Evolutionary conservation across 768 basidiomycete genomes (phyloP), one percentile per base, ranked within the genome.

Genomic region (Lepiota subincarnata): DNA sequence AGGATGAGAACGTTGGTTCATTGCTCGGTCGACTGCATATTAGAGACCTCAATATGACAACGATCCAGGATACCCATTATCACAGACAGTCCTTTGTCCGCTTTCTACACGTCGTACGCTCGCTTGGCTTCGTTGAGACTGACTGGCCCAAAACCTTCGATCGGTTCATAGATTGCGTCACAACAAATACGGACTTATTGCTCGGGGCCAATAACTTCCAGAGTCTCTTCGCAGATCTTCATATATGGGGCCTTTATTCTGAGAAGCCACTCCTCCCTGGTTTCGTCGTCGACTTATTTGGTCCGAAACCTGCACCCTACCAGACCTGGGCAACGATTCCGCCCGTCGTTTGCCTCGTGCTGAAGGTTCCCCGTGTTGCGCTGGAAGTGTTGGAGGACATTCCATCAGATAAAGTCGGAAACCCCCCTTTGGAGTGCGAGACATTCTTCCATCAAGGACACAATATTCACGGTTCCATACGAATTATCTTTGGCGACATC

Each of bases 141-240:
- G 64, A 75, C 40, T 86, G 84, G 84, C 46, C 22, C 0, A 53
- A 63, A 19, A 64, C 70, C 8, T 73, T 86, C 69, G 57, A 60
- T 7, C 55, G 47, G 35, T 71, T 73, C 53, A 54, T 69, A 12
- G 43, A 55, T 14, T 59, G 70, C 12, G 57, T 70, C 8, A 48
- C 49, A 7, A 20, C 37, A 1, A 67, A 67, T 40, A 59, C 37
- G 38, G 61, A 45, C 0, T 59, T 71, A 6, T 7, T 68, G 0
- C 56, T 66, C 39, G 70, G 69, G 8, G 28, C 48, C 16, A 59
- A 45, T 19, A 68, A 72, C 53, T 70, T 72, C 54, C 78, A 82
- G 53, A 81, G 83, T 38, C 61, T 83, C 46, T 75, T 69, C 45
- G 60, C 68, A 14, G 71, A 77, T 14, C 63, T 80, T 3, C 69